Evolutionary conservation across 441 rosid genomes (phyloP).

Genomic region (Croton setiger): DNA sequence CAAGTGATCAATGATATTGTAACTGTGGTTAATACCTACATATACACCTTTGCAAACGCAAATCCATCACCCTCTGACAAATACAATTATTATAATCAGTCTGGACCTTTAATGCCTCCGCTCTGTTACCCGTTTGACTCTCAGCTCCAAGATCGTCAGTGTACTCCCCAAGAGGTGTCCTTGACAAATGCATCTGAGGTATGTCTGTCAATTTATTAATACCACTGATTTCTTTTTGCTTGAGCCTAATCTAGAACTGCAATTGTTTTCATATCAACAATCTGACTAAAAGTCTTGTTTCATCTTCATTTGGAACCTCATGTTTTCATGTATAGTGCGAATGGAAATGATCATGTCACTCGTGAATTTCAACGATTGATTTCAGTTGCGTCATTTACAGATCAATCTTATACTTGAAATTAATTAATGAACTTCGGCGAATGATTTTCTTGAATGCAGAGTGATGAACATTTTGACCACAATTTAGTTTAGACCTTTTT

Average conservation of each 20-base stretch:
- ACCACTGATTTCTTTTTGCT: not conserved
- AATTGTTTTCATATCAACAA: not conserved
- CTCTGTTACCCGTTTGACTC: constrained; percentile 79
- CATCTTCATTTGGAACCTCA: too few relatives aligned
- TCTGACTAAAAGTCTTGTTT: not conserved
- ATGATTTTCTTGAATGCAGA: too few relatives aligned
- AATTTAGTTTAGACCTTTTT: too few relatives aligned
- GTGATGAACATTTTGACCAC: too few relatives aligned
- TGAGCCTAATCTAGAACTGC: not conserved
- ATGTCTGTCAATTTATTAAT: constrained; percentile 19
- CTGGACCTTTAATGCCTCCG: constrained; percentile 90
- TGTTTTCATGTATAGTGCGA: too few relatives aligned
- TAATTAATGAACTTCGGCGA: too few relatives aligned
- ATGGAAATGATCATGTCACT: too few relatives aligned
- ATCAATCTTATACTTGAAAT: too few relatives aligned
- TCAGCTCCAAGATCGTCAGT: constrained; percentile 56
- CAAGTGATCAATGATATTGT: constrained; percentile 77
- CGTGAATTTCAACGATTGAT: too few relatives aligned
- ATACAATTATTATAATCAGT: constrained; percentile 61
- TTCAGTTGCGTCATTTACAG: too few relatives aligned
- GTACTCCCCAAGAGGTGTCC: constrained; percentile 63
- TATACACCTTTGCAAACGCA: constrained; percentile 71
- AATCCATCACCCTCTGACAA: constrained; percentile 50
- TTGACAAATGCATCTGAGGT: constrained; percentile 77
- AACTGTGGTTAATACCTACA: constrained; percentile 67